A percentile compares a stretch with the other conserved stretches of the same genome.
Evolutionary conservation across 192 early-diverging fungal genomes (phyloP).

Genomic region (Gonapodya prolifera): DNA sequence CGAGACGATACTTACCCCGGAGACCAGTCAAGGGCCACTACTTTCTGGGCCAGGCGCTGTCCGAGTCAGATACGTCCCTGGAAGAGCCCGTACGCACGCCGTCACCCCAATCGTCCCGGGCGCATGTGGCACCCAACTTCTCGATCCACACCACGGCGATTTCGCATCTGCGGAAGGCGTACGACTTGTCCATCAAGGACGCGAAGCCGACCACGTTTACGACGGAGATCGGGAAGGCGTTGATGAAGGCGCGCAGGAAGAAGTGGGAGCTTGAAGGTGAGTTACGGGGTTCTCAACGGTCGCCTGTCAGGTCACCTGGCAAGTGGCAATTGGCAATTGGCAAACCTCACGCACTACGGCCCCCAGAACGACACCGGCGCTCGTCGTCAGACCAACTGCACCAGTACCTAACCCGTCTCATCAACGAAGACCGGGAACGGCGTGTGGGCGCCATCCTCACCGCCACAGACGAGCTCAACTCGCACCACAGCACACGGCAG

Average conservation of each 20-base stretch:
- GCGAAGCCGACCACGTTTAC: not conserved
- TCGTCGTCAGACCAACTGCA: not conserved
- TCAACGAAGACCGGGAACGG: not conserved
- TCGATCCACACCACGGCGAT: not conserved
- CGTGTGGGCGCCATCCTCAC: not conserved
- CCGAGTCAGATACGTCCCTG: not conserved
- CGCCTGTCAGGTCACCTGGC: no score
- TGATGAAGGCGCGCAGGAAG: not conserved
- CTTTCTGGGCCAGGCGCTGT: slow-evolving; percentile 18
- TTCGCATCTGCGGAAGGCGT: not conserved
- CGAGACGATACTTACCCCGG: not conserved
- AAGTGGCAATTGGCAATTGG: no score
- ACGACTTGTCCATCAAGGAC: not conserved
- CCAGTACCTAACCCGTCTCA: not conserved
- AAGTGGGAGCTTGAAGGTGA: not conserved
- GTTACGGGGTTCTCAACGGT: not conserved
- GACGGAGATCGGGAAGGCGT: not conserved
- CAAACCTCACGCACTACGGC: no score
- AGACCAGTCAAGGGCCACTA: slow-evolving; percentile 54
- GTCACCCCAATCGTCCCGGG: not conserved
- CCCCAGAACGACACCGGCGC: not conserved
- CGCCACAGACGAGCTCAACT: slow-evolving; percentile 8
- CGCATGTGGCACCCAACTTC: not conserved
- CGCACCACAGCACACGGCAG: no score
- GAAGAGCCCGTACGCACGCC: not conserved